Percentiles rank a stretch among this genome's conserved stretches.
Evolutionary conservation across 2,329 filamentous ascomycete species (phyloP).

Genomic region (Macrophomina pseudophaseolina): DNA sequence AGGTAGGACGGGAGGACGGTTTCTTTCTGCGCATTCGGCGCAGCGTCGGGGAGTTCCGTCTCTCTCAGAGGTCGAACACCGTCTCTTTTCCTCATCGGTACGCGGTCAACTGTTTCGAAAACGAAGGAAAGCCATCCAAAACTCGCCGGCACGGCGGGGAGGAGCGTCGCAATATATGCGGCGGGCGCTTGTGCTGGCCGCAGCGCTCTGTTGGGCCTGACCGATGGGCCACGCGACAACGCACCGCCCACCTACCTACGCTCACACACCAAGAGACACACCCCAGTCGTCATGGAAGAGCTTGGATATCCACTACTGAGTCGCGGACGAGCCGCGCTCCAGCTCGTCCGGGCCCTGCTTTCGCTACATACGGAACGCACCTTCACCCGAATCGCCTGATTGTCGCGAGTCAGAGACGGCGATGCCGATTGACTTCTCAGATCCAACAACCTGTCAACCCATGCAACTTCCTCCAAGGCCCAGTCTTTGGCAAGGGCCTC

Average conservation of each 20-base stretch:
- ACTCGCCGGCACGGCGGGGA: background rate
- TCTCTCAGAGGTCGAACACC: no score
- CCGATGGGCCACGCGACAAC: background rate
- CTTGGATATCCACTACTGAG: background rate
- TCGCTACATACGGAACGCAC: background rate
- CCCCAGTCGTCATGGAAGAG: background rate
- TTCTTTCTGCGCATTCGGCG: no score
- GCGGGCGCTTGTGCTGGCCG: background rate
- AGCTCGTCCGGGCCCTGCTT: background rate
- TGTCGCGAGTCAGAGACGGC: background rate
- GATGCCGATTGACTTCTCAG: background rate
- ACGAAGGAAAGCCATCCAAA: background rate
- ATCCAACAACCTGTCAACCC: background rate
- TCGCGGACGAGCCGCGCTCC: conserved; percentile 5
- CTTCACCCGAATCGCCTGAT: background rate
- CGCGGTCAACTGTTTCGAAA: background rate
- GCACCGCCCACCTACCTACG: background rate
- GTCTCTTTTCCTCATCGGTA: no score
- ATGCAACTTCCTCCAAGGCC: background rate
- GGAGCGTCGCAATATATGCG: background rate
- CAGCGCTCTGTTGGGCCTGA: background rate
- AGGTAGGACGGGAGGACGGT: no score
- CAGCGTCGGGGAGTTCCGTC: no score
- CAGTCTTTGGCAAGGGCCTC: background rate
- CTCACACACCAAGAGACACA: no score